Percentiles rank a stretch among this genome's conserved stretches.
phyloP scores from a whole-genome alignment of 2,329 filamentous ascomycete species.

The Exophiala dermatitidis region DNA sequence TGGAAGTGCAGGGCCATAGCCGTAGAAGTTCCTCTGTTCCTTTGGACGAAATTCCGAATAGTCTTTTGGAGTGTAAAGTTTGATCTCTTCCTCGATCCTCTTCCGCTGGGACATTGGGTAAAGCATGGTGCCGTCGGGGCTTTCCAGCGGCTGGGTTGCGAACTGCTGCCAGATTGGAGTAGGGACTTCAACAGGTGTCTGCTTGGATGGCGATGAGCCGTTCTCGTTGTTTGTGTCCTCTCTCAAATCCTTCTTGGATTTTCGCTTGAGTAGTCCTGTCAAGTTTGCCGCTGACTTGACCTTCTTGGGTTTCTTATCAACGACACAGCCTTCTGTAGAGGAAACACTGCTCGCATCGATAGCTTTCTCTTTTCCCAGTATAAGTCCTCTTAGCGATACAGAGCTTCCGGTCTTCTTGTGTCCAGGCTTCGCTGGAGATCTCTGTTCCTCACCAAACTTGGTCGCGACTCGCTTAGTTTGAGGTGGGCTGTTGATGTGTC shows the following conservation, averaged over 20 bases:
- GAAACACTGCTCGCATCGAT: slow-evolving; percentile 30
- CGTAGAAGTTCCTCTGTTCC: slow-evolving; percentile 56
- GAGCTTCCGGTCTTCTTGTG: slow-evolving; percentile 28
- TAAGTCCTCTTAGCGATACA: slow-evolving; percentile 26
- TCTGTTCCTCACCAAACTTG: slow-evolving; percentile 17
- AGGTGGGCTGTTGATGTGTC: slow-evolving; percentile 28
- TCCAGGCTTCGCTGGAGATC: slow-evolving; percentile 7
- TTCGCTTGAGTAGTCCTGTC: slow-evolving; percentile 66
- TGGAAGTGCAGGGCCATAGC: slow-evolving; percentile 37
- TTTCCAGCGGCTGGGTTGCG: slow-evolving; percentile 37
- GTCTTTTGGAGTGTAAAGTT: slow-evolving; percentile 51
- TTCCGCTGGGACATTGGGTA: slow-evolving; percentile 41
- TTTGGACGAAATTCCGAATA: slow-evolving; percentile 47
- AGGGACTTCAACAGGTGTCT: slow-evolving; percentile 30
- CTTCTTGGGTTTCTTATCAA: slow-evolving; percentile 54
- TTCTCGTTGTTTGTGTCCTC: slow-evolving; percentile 68
- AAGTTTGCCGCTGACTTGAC: slow-evolving; percentile 78
- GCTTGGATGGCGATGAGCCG: slow-evolving; percentile 43
- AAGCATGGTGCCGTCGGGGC: slow-evolving; percentile 34
- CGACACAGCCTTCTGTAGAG: slow-evolving; percentile 30
- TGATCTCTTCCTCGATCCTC: slow-evolving; percentile 49
- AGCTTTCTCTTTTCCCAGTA: slow-evolving; percentile 37
- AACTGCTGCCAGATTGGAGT: slow-evolving; percentile 81
- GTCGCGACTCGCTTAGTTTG: slow-evolving; percentile 22
- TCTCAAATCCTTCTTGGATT: slow-evolving; percentile 62